Conservation (phyloP, 768 basidiomycete species). For the Phaeotremella skinneri region DNA sequence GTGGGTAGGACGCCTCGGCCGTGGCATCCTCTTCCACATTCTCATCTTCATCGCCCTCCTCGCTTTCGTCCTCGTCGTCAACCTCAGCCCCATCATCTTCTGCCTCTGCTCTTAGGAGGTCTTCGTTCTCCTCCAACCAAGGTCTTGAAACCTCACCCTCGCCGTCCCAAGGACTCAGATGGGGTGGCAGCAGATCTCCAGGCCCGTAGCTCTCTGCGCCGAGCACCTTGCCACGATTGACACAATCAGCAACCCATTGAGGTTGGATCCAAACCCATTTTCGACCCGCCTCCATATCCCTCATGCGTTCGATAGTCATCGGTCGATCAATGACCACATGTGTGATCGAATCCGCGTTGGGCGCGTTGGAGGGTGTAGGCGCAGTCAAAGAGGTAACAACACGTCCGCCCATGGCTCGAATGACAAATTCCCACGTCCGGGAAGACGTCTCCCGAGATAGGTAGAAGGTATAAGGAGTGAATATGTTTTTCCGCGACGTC, state of each 20-base stretch:
- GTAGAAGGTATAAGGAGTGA: slow-evolving; percentile 84
- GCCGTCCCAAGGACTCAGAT: slow-evolving; percentile 92
- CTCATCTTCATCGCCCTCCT: slow-evolving; percentile 47
- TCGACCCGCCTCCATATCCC: slow-evolving; percentile 62
- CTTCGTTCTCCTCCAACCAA: slow-evolving; percentile 46
- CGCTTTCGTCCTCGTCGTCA: slow-evolving; percentile 46
- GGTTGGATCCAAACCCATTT: slow-evolving; percentile 89
- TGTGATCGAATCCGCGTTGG: slow-evolving; percentile 80
- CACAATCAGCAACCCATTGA: slow-evolving; percentile 95
- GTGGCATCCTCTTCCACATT: slow-evolving; percentile 48
- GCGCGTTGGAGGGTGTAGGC: slow-evolving; percentile 51
- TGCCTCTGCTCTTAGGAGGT: slow-evolving; percentile 65
- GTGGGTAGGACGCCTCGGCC: slow-evolving; percentile 29
- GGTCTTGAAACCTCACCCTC: slow-evolving; percentile 55
- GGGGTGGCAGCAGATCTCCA: slow-evolving; percentile 83
- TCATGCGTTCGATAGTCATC: slow-evolving; percentile 52
- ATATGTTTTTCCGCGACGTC: slow-evolving; percentile 57
- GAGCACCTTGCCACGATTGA: slow-evolving; percentile 80
- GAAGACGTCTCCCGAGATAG: slow-evolving; percentile 89
- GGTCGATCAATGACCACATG: slow-evolving; percentile 95
- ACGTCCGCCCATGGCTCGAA: slow-evolving; percentile 85
- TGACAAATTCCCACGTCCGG: slow-evolving; percentile 87
- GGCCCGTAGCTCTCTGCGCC: slow-evolving; percentile 82
- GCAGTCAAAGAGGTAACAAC: slow-evolving; percentile 72
- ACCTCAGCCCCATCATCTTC: slow-evolving; percentile 47